Base-by-base conservation (phyloP, 352 stramenopile species). In the Pythium plurisporium region DNA sequence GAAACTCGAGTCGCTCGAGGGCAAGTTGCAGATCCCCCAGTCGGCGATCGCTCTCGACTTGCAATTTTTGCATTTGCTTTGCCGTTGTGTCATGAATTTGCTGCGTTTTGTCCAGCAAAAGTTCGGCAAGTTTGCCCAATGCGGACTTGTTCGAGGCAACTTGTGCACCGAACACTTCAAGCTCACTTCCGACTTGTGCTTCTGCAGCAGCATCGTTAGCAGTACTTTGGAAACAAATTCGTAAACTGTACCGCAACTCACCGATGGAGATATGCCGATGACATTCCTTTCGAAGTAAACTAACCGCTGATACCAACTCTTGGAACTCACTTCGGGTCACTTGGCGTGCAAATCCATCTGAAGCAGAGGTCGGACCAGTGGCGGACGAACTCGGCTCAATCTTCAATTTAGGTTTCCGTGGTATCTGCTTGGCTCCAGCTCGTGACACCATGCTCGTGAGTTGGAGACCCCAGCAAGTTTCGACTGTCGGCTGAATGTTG, bases 1-100 rank as follows among this genome's bases (percentile, higher is more conserved):
- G 71, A n/a, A 88, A 86, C 48, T 88, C 78, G n/a, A 88, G 62
- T 19, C 73, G 71, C 36, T 88, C 69, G 15, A 86, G 63, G 9
- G 72, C 62, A 26, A 81, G 38, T 29, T 76, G 70, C 19, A 80
- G 34, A 22, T 84, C 75, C 10, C 67, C 77, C 19, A 84, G 62
- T 20, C 55, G 68, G 27, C 84, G 69, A 3, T 74, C 64, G 10
- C 59, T 76, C 26, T 84, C 73, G 5, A 86, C 66, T 22, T 80
- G 69, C 30, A 82, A 37, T 10, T 70, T 44, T 42, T 83, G 73
- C 25, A 87, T 42, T 20, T 85, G 67, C 15, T 65, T 64, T 4
- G 54, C 51, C 1, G 78, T 59, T 17, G 70, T 33, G 6, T 81
- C 65, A 38, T 86, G 60, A 8, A 79, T 55, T 5, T 76, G 57